phyloP scores from a whole-genome alignment of 768 basidiomycete genomes.

The Nidularia pulvinata region DNA sequence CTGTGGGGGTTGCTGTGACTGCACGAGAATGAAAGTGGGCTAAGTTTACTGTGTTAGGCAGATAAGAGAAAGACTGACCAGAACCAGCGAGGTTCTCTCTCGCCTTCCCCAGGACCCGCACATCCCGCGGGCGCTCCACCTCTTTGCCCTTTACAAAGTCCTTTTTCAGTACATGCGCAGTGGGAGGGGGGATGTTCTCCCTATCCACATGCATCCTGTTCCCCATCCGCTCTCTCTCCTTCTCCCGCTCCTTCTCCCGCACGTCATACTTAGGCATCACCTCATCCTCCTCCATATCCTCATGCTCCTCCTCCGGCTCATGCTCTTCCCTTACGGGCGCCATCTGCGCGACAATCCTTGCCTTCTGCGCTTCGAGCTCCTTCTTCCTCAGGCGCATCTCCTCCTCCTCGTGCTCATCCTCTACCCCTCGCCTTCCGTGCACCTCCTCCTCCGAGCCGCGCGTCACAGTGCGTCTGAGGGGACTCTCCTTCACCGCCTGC shows the following conservation, averaged over 20 bases:
- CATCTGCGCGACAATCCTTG: conserved; percentile 94
- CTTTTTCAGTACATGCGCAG: background rate
- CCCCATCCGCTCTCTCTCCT: conserved; percentile 25
- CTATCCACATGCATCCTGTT: conserved; percentile 17
- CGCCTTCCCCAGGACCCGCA: conserved; percentile 5
- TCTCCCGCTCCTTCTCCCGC: conserved; percentile 13
- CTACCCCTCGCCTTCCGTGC: conserved; percentile 24
- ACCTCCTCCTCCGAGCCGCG: conserved; percentile 28
- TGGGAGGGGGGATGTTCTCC: conserved; percentile 26
- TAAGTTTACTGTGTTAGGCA: no score
- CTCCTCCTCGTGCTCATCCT: conserved; percentile 24
- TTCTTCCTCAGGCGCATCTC: conserved; percentile 48
- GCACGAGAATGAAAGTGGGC: no score
- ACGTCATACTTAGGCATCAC: conserved; percentile 18
- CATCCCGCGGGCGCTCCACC: background rate
- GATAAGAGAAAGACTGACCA: no score
- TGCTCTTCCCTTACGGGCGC: conserved; percentile 56
- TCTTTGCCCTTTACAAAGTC: conserved; percentile 2
- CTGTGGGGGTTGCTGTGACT: background rate
- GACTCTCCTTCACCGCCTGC: conserved; percentile 48
- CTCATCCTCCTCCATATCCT: conserved; percentile 22
- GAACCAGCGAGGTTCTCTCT: conserved; percentile 15
- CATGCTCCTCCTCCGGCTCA: conserved; percentile 26
- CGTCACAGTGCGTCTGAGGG: conserved; percentile 48
- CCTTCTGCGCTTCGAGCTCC: conserved; percentile 90